Conservation (phyloP, 352 stramenopile genomes). For the Phytophthora cactorum region DNA sequence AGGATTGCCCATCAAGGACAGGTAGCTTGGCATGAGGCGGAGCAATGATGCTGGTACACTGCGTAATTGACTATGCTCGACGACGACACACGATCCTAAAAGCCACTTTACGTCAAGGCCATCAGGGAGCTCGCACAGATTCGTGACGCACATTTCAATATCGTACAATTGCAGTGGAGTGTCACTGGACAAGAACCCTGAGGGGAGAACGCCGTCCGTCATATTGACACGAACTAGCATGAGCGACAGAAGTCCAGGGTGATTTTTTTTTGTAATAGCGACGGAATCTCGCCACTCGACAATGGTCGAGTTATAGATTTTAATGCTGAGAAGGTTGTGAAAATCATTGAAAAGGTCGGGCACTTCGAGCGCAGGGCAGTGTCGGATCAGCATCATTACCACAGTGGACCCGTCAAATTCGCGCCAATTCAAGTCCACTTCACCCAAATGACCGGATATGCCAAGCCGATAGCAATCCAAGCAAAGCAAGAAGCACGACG, state of each 20-base stretch:
- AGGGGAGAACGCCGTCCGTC: conserved; percentile 32
- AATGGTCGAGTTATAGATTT: conserved; percentile 50
- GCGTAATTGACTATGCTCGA: conserved; percentile 34
- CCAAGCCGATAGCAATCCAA: conserved; percentile 32
- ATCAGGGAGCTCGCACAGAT: conserved; percentile 34
- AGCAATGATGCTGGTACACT: conserved; percentile 11
- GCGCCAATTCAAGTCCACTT: conserved; percentile 23
- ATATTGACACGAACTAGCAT: conserved; percentile 47
- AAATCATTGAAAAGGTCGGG: conserved; percentile 28
- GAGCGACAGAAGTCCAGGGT: conserved; percentile 35
- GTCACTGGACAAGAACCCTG: conserved; percentile 34
- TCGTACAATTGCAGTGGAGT: conserved; percentile 37
- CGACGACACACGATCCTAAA: conserved; percentile 4
- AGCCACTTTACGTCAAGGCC: conserved; percentile 43
- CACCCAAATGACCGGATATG: conserved; percentile 15
- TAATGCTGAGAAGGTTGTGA: conserved; percentile 31
- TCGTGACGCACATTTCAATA: conserved; percentile 44
- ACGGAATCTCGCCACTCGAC: conserved; percentile 28
- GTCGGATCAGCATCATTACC: conserved; percentile 34
- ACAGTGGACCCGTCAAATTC: conserved; percentile 31
- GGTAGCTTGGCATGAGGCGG: conserved; percentile 3
- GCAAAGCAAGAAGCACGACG: conserved; percentile 36
- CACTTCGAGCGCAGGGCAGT: conserved; percentile 38
- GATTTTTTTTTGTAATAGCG: conserved; percentile 26
- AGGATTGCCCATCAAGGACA: conserved; percentile 16